Evolutionary conservation across 306 rosid genomes (phyloP).

Genomic region (Fragaria ananassa): DNA sequence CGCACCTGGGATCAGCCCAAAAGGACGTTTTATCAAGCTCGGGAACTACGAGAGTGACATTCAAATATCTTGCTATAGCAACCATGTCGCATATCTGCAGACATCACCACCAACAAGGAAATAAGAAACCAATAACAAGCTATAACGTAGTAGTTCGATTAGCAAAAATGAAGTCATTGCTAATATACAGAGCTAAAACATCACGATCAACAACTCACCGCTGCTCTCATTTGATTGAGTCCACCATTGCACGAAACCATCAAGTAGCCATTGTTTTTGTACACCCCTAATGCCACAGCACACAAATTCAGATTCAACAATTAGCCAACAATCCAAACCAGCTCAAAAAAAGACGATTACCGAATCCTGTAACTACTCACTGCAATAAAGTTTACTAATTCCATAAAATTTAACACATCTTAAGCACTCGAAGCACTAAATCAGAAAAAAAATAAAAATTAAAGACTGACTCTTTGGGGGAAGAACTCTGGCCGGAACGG

Average conservation of each 20-base stretch:
- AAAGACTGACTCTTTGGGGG: conserved; percentile 88
- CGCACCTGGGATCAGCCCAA: conserved; percentile 98
- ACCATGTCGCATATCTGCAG: conserved; percentile 97
- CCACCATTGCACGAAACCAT: conserved; percentile 98
- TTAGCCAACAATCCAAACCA: not conserved
- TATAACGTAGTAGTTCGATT: not conserved
- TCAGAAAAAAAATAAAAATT: not conserved
- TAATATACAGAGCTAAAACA: not conserved
- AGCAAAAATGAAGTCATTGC: not conserved
- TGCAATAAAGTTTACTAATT: not conserved
- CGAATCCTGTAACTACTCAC: too few relatives aligned
- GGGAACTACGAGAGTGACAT: conserved; percentile 93
- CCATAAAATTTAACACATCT: not conserved
- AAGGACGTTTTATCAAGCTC: conserved; percentile 88
- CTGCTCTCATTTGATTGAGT: conserved; percentile 97
- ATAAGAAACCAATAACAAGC: not conserved
- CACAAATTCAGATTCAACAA: conserved; percentile 11
- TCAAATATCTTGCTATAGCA: conserved; percentile 82
- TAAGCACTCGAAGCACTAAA: not conserved
- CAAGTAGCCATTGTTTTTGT: conserved; percentile 87
- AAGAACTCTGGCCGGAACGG: conserved; percentile 50
- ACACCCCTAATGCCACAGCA: conserved; percentile 53
- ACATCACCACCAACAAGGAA: conserved; percentile 6
- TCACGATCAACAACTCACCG: conserved; percentile 57
- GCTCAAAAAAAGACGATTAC: too few relatives aligned